phyloP scores from a whole-genome alignment of 768 basidiomycete species.

The Collybia nuda region DNA sequence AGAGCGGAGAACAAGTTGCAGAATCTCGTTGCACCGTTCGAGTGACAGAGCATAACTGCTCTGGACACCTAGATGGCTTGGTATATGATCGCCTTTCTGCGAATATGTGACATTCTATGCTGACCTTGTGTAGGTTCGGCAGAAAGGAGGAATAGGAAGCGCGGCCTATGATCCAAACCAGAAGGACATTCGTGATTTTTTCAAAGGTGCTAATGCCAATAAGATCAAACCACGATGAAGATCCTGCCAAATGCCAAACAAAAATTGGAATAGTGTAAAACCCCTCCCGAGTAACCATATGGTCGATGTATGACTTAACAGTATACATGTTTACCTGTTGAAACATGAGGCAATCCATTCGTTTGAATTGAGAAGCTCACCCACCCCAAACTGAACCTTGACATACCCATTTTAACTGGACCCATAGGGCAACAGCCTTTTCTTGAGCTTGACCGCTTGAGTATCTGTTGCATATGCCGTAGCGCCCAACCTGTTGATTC shows the following conservation, averaged over 20 bases:
- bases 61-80: slow-evolving; percentile 54
- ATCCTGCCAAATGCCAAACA: no score
- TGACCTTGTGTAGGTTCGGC: slow-evolving; percentile 38
- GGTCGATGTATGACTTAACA: not conserved
- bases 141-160: slow-evolving; percentile 76
- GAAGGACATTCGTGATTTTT: slow-evolving; percentile 73
- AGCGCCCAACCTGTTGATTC: slow-evolving; percentile 64
- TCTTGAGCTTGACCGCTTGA: slow-evolving; percentile 70
- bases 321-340: slow-evolving; percentile 5
- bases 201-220: slow-evolving; percentile 23
- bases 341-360: not conserved
- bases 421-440: slow-evolving; percentile 67
- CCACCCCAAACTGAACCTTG: slow-evolving; percentile 2
- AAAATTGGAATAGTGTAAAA: no score
- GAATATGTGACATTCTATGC: not conserved
- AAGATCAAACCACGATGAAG: slow-evolving; percentile 19
- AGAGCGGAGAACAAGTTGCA: slow-evolving; percentile 25
- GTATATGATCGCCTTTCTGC: slow-evolving; percentile 34
- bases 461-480: slow-evolving; percentile 65
- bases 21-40: slow-evolving; percentile 32
- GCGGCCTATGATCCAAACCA: slow-evolving; percentile 73
- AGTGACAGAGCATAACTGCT: slow-evolving; percentile 52
- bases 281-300: not conserved
- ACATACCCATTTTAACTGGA: slow-evolving; percentile 18
- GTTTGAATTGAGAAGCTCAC: not conserved